These are phyloP conservation scores for Geopyxis carbonaria DNA, from an alignment of 495 filamentous ascomycete genomes.

Conservation along the genomic window DNA sequence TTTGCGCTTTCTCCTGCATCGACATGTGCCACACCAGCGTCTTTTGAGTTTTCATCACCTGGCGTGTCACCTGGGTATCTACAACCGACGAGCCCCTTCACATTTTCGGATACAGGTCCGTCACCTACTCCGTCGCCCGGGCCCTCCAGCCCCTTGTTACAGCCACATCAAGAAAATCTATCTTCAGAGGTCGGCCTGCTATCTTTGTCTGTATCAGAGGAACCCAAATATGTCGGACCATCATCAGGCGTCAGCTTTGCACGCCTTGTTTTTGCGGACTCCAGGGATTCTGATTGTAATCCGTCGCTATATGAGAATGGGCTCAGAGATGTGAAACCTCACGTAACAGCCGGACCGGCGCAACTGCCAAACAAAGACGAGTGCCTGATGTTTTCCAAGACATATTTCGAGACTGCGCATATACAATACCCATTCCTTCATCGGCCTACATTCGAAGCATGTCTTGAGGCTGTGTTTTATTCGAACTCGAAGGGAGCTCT, in stretches of 20 bases:
- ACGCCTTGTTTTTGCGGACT: slow-evolving; percentile 17
- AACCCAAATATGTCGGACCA: slow-evolving; percentile 22
- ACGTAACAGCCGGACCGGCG: slow-evolving; percentile 10
- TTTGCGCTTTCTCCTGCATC: slow-evolving; percentile 21
- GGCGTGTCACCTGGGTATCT: slow-evolving; percentile 19
- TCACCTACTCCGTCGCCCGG: slow-evolving; percentile 21
- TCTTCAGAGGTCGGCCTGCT: slow-evolving; percentile 20
- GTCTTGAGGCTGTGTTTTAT: slow-evolving; percentile 15
- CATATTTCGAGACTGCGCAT: slow-evolving; percentile 20
- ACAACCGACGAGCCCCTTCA: slow-evolving; percentile 19
- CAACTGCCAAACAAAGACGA: slow-evolving; percentile 16
- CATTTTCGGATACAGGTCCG: slow-evolving; percentile 18
- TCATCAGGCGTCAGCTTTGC: slow-evolving; percentile 21
- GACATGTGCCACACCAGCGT: slow-evolving; percentile 22
- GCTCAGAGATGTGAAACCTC: slow-evolving; percentile 3
- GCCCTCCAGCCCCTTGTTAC: slow-evolving; percentile 19
- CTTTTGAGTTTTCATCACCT: slow-evolving; percentile 22
- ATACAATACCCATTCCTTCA: slow-evolving; percentile 24
- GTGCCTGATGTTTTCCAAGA: slow-evolving; percentile 10
- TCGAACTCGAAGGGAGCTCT: slow-evolving; percentile 2
- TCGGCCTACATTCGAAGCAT: slow-evolving; percentile 19
- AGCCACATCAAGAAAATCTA: slow-evolving; percentile 2
- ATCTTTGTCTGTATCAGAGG: slow-evolving; percentile 18
- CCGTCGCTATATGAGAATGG: slow-evolving; percentile 8
- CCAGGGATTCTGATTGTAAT: slow-evolving; percentile 6